phyloP scores from a whole-genome alignment of 2,329 filamentous ascomycete genomes.

The Grosmannia serpens region DNA sequence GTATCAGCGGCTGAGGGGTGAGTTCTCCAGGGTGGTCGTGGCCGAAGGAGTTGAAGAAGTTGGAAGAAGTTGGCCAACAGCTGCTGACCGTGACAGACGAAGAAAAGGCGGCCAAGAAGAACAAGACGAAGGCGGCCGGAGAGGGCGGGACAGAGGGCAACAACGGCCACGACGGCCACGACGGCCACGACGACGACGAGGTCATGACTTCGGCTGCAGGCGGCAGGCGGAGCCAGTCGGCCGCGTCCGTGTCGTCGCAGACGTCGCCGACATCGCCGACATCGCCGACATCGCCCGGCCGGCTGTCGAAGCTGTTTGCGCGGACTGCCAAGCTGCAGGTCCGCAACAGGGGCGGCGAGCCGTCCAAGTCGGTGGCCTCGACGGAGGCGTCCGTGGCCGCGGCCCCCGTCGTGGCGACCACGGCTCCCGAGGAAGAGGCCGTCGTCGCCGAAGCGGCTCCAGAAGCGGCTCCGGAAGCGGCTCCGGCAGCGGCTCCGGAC shows the following conservation, averaged over 20 bases:
- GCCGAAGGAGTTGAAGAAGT: too few species aligned
- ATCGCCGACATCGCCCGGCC: neutral
- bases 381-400: neutral
- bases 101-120: slow-evolving; percentile 21
- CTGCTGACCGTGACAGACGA: slow-evolving; percentile 22
- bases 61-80: too few species aligned
- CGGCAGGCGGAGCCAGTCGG: neutral
- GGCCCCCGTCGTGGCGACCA: too few species aligned
- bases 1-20: slow-evolving; percentile 13
- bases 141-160: slow-evolving; percentile 2
- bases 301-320: slow-evolving; percentile 7
- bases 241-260: neutral
- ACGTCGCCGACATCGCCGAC: neutral
- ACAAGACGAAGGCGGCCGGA: neutral
- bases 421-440: too few species aligned
- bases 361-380: neutral
- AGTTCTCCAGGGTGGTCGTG: too few species aligned
- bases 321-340: slow-evolving; percentile 2
- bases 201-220: neutral
- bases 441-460: too few species aligned
- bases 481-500: neutral
- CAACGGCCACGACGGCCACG: slow-evolving; percentile 29
- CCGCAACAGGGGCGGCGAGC: neutral
- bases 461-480: neutral
- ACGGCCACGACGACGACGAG: neutral